phyloP scores from a whole-genome alignment of 768 basidiomycete genomes.

The Nidula microcarpa region DNA sequence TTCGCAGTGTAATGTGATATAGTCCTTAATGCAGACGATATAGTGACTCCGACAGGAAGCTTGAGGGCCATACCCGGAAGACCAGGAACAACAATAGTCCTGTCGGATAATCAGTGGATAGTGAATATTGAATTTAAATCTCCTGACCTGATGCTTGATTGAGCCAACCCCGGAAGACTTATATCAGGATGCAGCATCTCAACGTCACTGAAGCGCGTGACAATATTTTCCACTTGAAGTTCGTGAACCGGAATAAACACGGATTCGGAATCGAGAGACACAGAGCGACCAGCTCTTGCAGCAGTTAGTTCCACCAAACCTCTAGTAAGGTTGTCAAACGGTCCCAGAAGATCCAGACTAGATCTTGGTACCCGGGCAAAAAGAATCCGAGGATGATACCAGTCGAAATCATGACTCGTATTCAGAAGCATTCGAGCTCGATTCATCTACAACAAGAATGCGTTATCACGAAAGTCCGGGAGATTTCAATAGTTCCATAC shows the following conservation, averaged over 20 bases:
- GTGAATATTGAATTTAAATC: not conserved
- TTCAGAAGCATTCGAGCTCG: conserved; percentile 41
- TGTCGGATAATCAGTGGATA: conserved; percentile 11
- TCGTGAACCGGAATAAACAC: conserved; percentile 52
- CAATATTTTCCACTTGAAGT: conserved; percentile 44
- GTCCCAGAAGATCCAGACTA: conserved; percentile 35
- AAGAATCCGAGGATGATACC: conserved; percentile 49
- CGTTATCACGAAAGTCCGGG: not conserved
- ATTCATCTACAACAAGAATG: conserved; percentile 43
- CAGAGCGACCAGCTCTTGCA: conserved; percentile 16
- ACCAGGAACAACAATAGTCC: conserved; percentile 45
- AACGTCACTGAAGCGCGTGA: conserved; percentile 37
- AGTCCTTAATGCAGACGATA: conserved; percentile 55
- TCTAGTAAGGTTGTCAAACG: conserved; percentile 34
- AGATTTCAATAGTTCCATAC: not conserved
- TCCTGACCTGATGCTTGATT: conserved; percentile 51
- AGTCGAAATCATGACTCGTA: conserved; percentile 36
- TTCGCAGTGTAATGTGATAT: conserved; percentile 58
- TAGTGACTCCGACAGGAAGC: conserved; percentile 50
- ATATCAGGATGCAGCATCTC: conserved; percentile 38
- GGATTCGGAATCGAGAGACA: conserved; percentile 20
- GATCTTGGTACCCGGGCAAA: conserved; percentile 39
- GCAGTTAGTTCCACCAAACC: conserved; percentile 29
- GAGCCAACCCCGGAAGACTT: conserved; percentile 37
- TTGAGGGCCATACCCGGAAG: conserved; percentile 45